Evolutionary conservation across 2,329 filamentous ascomycete species (phyloP).

Genomic region (Hymenoscyphus albidus): DNA sequence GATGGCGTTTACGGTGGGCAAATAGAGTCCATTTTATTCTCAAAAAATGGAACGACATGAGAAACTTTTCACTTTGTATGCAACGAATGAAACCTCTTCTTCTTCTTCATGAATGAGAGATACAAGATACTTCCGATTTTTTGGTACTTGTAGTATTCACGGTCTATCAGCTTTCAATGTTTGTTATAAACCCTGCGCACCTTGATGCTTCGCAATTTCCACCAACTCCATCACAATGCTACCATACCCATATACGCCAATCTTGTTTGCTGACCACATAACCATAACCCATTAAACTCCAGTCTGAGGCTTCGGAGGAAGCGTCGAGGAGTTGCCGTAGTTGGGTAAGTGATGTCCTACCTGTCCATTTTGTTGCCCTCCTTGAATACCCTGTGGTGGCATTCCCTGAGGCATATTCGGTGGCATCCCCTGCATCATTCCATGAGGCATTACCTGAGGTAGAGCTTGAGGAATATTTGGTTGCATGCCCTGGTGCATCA

Average conservation of each 20-base stretch:
- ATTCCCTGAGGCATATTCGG: constrained; percentile 27
- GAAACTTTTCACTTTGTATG: constrained; percentile 22
- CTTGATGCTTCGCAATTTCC: constrained; percentile 29
- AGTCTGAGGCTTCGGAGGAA: constrained; percentile 53
- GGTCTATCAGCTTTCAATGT: constrained; percentile 30
- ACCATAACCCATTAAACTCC: constrained; percentile 30
- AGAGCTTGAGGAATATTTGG: constrained; percentile 28
- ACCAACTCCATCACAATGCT: constrained; percentile 36
- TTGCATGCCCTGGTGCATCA: constrained; percentile 35
- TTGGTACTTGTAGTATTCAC: constrained; percentile 26
- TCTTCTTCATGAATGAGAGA: constrained; percentile 2
- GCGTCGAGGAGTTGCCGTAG: constrained; percentile 50
- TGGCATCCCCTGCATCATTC: constrained; percentile 22
- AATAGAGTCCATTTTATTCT: constrained; percentile 24
- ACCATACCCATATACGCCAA: constrained; percentile 34
- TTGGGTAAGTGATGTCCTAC: constrained; percentile 50
- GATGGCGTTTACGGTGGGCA: constrained; percentile 45
- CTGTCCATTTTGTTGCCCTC: constrained; percentile 29
- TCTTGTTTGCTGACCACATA: constrained; percentile 29
- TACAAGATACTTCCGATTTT: constrained; percentile 5
- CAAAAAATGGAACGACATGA: constrained; percentile 16
- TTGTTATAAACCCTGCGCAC: constrained; percentile 30
- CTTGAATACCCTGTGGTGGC: constrained; percentile 20
- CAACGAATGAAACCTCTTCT: neutral
- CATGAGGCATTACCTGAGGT: constrained; percentile 29